Base-by-base conservation (phyloP, 352 stramenopile species). In the Aphanomyces invadans region DNA sequence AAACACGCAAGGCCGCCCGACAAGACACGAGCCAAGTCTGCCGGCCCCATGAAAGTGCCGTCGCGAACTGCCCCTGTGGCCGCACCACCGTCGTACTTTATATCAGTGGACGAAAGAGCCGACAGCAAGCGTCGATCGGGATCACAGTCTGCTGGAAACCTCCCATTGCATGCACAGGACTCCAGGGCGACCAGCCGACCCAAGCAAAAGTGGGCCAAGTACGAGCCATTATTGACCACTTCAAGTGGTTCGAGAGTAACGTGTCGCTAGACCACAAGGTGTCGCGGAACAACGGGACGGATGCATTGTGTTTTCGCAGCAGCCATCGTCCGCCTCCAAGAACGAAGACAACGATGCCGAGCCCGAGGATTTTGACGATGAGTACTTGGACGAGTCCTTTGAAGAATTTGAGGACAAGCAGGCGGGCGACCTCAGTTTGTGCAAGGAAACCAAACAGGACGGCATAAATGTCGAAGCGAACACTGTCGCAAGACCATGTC, bases 331-430 rank as follows among this genome's bases (percentile, higher is more conserved):
- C 68, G 64, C 25, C 67, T 67, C 19, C 68, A 72, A 33, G 66
- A 68, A 71, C 1, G 63, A 69, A 12, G 54, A 64, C 12, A 31
- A 62, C 19, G 67, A 71, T 25, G 21, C 56, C 26, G 57, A 72
- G 15, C 36, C 36, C 3, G 36, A 73, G 0, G 73, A 49, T 7
- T 26, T 63, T 25, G 78, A 87, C 31, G 80, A 90, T 4, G 78
- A 70, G 21, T 93, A 93, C 65, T 65, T 89, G 69, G 82, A 90
- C 19, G 85, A 93, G 38, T 91, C 82, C 0, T 93, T 93, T 70
- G 85, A 93, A 69, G 83, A 88, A 29, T 90, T 90, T 73, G 80
- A 91, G 44, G 78, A 80, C 0, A 72, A 83, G 0, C 73, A 72
- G 0, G 48, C 70, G 7, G 12, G 55, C 31, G 2, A 38, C 10